Evolutionary conservation across 768 basidiomycete genomes (phyloP).

Genomic region (Phlegmacium glaucopus): DNA sequence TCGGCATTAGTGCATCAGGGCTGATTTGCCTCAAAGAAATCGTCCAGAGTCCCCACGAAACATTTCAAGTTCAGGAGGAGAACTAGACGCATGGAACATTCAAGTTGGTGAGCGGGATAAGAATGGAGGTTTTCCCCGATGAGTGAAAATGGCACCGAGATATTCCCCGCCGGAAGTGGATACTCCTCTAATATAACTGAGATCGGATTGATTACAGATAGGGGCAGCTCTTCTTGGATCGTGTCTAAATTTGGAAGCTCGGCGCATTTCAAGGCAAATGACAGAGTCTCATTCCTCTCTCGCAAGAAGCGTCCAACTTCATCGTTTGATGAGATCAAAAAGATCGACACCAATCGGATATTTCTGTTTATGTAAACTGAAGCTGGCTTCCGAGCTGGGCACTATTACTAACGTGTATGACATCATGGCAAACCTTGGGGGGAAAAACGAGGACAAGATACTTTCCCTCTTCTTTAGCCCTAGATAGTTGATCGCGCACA

Average conservation of each 20-base stretch:
- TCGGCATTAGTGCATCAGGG: not conserved
- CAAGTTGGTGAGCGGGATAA: slow-evolving; percentile 38
- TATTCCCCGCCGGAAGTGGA: slow-evolving; percentile 69
- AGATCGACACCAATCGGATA: slow-evolving; percentile 42
- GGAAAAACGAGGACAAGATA: not conserved
- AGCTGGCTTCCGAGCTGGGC: not conserved
- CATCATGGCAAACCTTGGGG: not conserved
- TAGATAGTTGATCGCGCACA: slow-evolving; percentile 13
- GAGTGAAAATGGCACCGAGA: slow-evolving; percentile 74
- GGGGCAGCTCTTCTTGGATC: slow-evolving; percentile 46
- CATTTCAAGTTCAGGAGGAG: not conserved
- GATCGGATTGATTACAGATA: slow-evolving; percentile 58
- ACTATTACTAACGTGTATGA: not conserved
- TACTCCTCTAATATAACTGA: slow-evolving; percentile 51
- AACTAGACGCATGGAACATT: not conserved
- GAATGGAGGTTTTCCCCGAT: slow-evolving; percentile 67
- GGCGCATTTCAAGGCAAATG: slow-evolving; percentile 25
- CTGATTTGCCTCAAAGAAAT: not conserved
- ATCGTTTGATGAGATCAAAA: slow-evolving; percentile 51
- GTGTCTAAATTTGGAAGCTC: slow-evolving; percentile 36
- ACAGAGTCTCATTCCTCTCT: slow-evolving; percentile 27
- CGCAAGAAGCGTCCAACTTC: slow-evolving; percentile 35
- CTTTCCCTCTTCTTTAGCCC: slow-evolving; percentile 1
- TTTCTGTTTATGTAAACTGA: slow-evolving; percentile 3
- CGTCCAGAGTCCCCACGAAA: not conserved